Conservation (phyloP, 176 grass and related monocot species). For the Miscanthus lutarioriparius region DNA sequence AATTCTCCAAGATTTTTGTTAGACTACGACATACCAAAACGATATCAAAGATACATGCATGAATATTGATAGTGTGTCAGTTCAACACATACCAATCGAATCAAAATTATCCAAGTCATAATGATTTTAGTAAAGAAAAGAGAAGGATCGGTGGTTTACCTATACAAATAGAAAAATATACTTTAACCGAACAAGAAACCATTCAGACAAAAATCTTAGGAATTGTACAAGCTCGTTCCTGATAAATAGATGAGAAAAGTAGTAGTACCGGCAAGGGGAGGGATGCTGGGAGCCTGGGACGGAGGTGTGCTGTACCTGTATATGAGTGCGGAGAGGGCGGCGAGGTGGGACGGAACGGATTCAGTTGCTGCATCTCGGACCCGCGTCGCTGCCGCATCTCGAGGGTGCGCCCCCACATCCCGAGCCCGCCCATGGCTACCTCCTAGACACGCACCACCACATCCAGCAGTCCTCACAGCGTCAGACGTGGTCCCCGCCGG, state of each 20-base stretch:
- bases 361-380: no score
- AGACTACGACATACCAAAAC: conserved; percentile 47
- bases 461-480: no score
- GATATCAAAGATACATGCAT: background rate
- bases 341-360: no score
- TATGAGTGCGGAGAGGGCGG: no score
- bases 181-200: background rate
- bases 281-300: no score
- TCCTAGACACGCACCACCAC: no score
- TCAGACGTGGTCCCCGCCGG: no score
- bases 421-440: no score
- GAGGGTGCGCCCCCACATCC: no score
- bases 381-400: no score
- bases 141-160: background rate
- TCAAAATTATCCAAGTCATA: conserved; percentile 1
- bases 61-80: background rate
- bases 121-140: background rate
- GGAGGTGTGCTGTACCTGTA: no score
- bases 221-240: background rate
- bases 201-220: background rate
- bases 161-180: background rate
- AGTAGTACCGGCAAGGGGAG: background rate
- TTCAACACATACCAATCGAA: background rate
- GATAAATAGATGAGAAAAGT: background rate
- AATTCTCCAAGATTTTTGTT: conserved; percentile 80